phyloP scores from a whole-genome alignment of 2,329 filamentous ascomycete genomes.

The Stagonosporopsis vannaccii region DNA sequence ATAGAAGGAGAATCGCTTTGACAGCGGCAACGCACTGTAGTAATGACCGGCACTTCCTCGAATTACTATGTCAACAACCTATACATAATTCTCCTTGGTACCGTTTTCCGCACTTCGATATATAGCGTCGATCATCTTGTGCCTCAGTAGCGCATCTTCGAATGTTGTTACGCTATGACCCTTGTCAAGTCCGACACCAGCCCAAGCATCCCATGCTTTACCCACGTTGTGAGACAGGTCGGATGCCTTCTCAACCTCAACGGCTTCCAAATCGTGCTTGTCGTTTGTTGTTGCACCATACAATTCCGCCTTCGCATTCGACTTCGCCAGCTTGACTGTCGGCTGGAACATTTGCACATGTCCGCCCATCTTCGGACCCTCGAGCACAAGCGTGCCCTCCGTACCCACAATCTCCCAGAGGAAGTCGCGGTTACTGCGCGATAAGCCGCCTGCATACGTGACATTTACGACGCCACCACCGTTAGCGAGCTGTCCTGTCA shows the following conservation, averaged over 20 bases:
- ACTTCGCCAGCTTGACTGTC: constrained; percentile 30
- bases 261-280: constrained; percentile 42
- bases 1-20: no score
- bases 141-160: constrained; percentile 44
- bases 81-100: constrained; percentile 40
- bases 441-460: constrained; percentile 30
- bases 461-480: constrained; percentile 37
- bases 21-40: not conserved
- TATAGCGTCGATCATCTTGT: constrained; percentile 48
- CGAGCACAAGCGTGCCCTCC: constrained; percentile 43
- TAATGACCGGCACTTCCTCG: not conserved
- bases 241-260: constrained; percentile 60
- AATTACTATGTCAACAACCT: not conserved
- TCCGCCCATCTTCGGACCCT: constrained; percentile 29
- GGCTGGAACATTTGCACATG: constrained; percentile 56
- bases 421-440: constrained; percentile 37
- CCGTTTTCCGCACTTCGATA: constrained; percentile 43
- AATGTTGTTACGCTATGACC: constrained; percentile 40
- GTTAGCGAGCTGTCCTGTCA: constrained; percentile 29
- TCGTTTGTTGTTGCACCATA: constrained; percentile 42
- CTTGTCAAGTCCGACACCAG: constrained; percentile 41
- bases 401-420: constrained; percentile 51
- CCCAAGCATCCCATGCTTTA: constrained; percentile 64
- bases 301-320: constrained; percentile 49
- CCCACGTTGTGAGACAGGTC: constrained; percentile 61